Base-by-base conservation (phyloP, 148 eudicot genomes). In the Rhododendron ferrugineum region DNA sequence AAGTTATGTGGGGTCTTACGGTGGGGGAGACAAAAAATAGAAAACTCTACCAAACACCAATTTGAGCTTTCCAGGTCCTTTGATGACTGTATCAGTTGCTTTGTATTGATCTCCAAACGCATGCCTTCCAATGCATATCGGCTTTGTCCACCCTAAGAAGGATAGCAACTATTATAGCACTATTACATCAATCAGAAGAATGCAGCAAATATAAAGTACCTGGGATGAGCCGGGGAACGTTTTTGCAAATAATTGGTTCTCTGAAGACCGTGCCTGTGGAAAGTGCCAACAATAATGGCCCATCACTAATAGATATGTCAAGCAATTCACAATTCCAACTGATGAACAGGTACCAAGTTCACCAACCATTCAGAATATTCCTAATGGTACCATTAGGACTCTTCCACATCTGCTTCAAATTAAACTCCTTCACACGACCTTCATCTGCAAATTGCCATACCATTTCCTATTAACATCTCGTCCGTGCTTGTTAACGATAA, bases 361-460 rank as follows among this genome's bases (percentile, higher is more conserved):
- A 91, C 91, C 79, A 36, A 92, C 96, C 96, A 90, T 94, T 94
- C 84, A 94, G 86, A 85, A 94, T 94, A 88, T 94, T 94, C 82
- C 96, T 92, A 54, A 94, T 92, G 40, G 96, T 94, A 80, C 96
- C 96, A 84, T 94, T 94, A 73, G 96, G 96, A 89, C 96, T 94
- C 89, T 85, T 94, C 96, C 96, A 94, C 96, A 94, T 94, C 3
- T 86, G 89, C 83, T 91, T 94, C 88, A 94, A 85, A 42, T 85
- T 89, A 74, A 92, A 94, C 83, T 94, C 96, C 88, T 90, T 88
- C 78, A 94, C 86, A 90, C 96, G 95, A 34, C 80, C 91, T 89
- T 94, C 96, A 88, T 94, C 95, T 94, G 91, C 86, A 70, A 49
- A 82, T 28, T 56, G 30, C 44, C 26, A 80, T 79, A 46, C 9